Percentiles rank a stretch among this genome's conserved stretches.
Conservation (phyloP, 176 grass and related monocot genomes). For the Musa itinerans region DNA sequence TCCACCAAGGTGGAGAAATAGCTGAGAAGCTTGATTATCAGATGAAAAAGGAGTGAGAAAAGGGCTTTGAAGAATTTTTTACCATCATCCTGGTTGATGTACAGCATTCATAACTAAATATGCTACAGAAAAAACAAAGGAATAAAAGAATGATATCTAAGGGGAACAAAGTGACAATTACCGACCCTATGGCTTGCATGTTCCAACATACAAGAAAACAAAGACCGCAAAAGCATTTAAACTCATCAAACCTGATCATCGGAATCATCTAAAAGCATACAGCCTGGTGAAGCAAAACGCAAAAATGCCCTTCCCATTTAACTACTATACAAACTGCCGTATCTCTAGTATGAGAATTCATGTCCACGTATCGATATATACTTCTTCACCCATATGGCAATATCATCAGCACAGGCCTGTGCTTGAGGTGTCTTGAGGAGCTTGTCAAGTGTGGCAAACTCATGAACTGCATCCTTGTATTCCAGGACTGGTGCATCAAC, state of each 20-base stretch:
- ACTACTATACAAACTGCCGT: too few species aligned
- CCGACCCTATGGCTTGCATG: neutral
- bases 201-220: too few species aligned
- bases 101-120: neutral
- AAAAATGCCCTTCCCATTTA: too few species aligned
- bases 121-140: slow-evolving; percentile 3
- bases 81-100: neutral
- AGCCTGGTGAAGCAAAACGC: too few species aligned
- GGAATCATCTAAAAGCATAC: too few species aligned
- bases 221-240: too few species aligned
- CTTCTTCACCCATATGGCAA: neutral
- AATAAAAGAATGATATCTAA: neutral
- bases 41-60: too few species aligned
- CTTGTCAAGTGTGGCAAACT: neutral
- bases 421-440: neutral
- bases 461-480: neutral
- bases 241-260: too few species aligned
- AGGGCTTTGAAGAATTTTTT: too few species aligned
- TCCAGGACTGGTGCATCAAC: neutral
- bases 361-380: neutral
- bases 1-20: too few species aligned
- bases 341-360: neutral
- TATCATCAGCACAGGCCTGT: neutral
- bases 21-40: too few species aligned
- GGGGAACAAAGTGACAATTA: neutral